phyloP scores from a whole-genome alignment of 176 grass and related monocot species.

The Triticum aestivum region IWGSC_CS_RefSeq_v2.1 NC_057810.1:262574711-262575210 shows the following conservation, averaged over 20 bases:
- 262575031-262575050: conserved; percentile 50
- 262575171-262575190: neutral
- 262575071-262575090: conserved; percentile 63
- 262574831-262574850: conserved; percentile 33
- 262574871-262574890: conserved; percentile 54
- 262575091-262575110: conserved; percentile 86
- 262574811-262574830: conserved; percentile 43
- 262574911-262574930: conserved; percentile 76
- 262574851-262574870: conserved; percentile 32
- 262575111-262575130: conserved; percentile 68
- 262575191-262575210: conserved; percentile 8
- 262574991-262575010: conserved; percentile 18
- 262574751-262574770: conserved; percentile 44
- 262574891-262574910: conserved; percentile 35
- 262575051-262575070: conserved; percentile 52
- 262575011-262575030: conserved; percentile 15
- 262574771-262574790: conserved; percentile 73
- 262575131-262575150: conserved; percentile 53
- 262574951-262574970: conserved; percentile 42
- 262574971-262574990: conserved; percentile 23
- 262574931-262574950: conserved; percentile 84
- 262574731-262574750: conserved; percentile 23
- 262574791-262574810: conserved; percentile 78
- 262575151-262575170: conserved; percentile 69
- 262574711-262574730: conserved; percentile 7